Evolutionary conservation across 768 basidiomycete genomes (phyloP).

Genomic region (Pleurotus ostreatus): DNA sequence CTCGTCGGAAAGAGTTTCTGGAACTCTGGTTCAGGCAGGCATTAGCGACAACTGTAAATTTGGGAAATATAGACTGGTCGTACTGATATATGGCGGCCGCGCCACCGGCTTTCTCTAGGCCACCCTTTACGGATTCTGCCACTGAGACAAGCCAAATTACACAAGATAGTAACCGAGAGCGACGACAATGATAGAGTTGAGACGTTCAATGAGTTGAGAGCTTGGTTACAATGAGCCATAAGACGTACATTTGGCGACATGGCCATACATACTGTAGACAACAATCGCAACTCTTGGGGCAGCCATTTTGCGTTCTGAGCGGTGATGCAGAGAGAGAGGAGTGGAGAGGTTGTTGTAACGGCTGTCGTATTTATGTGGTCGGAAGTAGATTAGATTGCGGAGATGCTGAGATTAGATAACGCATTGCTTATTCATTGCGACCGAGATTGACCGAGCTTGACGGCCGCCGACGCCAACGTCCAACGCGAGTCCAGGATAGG

Average conservation of each 20-base stretch:
- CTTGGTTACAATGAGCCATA: not conserved
- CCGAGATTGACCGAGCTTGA: too few species aligned
- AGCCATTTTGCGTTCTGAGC: not conserved
- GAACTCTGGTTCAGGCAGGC: constrained; percentile 39
- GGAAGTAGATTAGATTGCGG: too few species aligned
- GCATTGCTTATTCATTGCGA: too few species aligned
- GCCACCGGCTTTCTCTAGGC: constrained; percentile 47
- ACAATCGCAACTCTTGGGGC: constrained; percentile 63
- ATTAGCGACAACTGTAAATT: not conserved
- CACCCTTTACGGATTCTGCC: constrained; percentile 49
- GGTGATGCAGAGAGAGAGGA: not conserved
- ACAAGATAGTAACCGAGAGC: not conserved
- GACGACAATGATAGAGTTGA: not conserved
- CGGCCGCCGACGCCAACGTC: too few species aligned
- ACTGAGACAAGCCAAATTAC: constrained; percentile 33
- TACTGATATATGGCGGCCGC: constrained; percentile 52
- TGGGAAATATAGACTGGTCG: constrained; percentile 15
- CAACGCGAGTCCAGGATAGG: too few species aligned
- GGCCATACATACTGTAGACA: constrained; percentile 74
- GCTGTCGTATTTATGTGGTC: too few species aligned
- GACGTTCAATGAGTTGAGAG: not conserved
- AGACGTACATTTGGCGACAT: constrained; percentile 60
- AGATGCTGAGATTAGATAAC: too few species aligned
- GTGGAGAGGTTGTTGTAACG: too few species aligned
- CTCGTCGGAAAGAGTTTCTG: constrained; percentile 74